Conservation (phyloP, 305 asterid genomes). For the Fraxinus greggii region DNA sequence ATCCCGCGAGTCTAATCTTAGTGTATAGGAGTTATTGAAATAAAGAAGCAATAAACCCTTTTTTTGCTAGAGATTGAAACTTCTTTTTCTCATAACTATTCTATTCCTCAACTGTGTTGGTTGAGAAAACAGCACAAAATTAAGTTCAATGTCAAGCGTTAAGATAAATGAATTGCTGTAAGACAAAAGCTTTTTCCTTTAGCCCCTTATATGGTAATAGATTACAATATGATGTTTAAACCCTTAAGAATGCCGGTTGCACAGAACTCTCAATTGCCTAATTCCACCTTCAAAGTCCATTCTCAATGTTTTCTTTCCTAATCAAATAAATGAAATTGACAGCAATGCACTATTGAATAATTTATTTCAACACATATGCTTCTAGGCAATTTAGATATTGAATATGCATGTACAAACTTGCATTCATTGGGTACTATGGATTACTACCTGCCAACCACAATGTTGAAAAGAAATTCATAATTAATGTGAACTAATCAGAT, state of each 20-base stretch:
- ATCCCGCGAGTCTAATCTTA: no score
- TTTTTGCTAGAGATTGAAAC: neutral
- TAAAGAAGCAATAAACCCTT: no score
- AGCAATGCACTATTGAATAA: neutral
- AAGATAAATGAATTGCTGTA: neutral
- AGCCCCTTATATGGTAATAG: neutral
- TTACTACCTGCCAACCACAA: neutral
- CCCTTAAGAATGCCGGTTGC: neutral
- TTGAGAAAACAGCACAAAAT: neutral
- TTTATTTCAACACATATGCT: neutral
- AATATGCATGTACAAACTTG: neutral
- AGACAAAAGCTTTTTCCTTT: neutral
- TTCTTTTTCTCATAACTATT: neutral
- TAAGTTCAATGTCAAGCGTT: neutral
- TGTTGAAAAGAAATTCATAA: neutral
- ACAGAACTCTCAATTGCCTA: neutral
- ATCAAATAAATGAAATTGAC: neutral
- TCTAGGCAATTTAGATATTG: neutral
- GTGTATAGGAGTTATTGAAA: no score
- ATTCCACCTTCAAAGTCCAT: neutral
- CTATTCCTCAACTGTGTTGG: neutral
- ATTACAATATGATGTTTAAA: neutral
- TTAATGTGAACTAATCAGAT: neutral
- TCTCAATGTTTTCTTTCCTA: neutral
- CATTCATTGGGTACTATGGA: neutral